These are phyloP conservation scores for Chrysochromulina parva DNA, from an alignment of 78 protist species.

Conservation along the genomic window DNA sequence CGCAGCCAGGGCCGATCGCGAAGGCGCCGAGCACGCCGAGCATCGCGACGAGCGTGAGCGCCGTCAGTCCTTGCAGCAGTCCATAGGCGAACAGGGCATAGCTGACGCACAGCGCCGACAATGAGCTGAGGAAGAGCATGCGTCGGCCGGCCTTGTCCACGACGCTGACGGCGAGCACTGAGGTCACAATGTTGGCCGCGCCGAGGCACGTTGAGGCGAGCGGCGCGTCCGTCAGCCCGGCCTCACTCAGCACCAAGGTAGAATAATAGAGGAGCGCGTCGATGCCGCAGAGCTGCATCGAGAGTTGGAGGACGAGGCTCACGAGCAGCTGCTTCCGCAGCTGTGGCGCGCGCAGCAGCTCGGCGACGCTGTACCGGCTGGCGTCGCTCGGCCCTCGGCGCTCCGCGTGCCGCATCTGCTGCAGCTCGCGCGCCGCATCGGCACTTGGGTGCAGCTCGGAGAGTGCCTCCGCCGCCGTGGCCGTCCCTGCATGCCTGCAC, in stretches of 20 bases:
- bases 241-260: background rate
- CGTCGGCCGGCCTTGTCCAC: background rate
- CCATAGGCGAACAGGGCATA: too few relatives aligned
- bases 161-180: background rate
- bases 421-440: background rate
- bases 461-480: background rate
- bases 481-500: background rate
- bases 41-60: background rate
- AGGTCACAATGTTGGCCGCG: background rate
- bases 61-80: too few relatives aligned
- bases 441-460: background rate
- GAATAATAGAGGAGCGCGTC: conserved; percentile 17
- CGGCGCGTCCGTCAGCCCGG: background rate
- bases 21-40: background rate
- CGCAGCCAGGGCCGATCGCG: conserved; percentile 1
- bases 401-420: background rate
- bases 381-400: background rate
- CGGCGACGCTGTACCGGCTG: background rate
- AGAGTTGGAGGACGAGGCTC: background rate
- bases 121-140: background rate
- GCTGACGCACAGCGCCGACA: background rate
- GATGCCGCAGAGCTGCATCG: background rate
- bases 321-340: background rate
- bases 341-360: background rate
- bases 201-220: background rate